phyloP scores from a whole-genome alignment of 2,329 filamentous ascomycete genomes.

The Cordyceps militaris region DNA sequence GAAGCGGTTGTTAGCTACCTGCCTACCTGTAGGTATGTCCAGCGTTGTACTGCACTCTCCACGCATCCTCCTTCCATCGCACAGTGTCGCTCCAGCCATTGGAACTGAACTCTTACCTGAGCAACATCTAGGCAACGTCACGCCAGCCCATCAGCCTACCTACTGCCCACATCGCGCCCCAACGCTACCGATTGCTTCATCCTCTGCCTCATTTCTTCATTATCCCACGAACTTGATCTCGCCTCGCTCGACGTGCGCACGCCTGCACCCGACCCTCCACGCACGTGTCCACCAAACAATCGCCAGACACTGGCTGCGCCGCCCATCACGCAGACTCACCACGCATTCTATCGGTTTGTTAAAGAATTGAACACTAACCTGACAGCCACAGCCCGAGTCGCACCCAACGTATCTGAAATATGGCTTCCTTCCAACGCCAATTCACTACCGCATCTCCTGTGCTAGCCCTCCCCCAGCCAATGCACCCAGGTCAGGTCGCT shows the following conservation, averaged over 20 bases:
- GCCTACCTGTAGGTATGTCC: too few relatives aligned
- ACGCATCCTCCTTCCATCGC: constrained; percentile 1
- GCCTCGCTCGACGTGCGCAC: not conserved
- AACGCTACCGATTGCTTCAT: not conserved
- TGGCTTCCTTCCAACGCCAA: constrained; percentile 29
- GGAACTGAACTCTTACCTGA: not conserved
- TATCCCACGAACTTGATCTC: not conserved
- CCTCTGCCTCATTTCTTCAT: not conserved
- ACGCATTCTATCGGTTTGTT: constrained; percentile 6
- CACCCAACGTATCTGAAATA: constrained; percentile 9
- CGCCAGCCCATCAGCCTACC: not conserved
- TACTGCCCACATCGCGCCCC: not conserved
- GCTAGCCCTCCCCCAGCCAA: constrained; percentile 37
- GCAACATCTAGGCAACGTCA: constrained; percentile 1
- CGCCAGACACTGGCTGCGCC: not conserved
- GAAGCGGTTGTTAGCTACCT: not conserved
- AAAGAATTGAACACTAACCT: not conserved
- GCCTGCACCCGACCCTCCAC: not conserved
- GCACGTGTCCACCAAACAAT: not conserved
- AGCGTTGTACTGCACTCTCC: too few relatives aligned
- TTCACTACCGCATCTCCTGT: constrained; percentile 30
- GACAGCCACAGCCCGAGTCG: not conserved
- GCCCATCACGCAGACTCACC: not conserved
- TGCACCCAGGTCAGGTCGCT: constrained; percentile 35
- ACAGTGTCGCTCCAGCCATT: not conserved